phyloP scores from a whole-genome alignment of 306 rosid genomes.

The Trichosanthes truncata region DNA sequence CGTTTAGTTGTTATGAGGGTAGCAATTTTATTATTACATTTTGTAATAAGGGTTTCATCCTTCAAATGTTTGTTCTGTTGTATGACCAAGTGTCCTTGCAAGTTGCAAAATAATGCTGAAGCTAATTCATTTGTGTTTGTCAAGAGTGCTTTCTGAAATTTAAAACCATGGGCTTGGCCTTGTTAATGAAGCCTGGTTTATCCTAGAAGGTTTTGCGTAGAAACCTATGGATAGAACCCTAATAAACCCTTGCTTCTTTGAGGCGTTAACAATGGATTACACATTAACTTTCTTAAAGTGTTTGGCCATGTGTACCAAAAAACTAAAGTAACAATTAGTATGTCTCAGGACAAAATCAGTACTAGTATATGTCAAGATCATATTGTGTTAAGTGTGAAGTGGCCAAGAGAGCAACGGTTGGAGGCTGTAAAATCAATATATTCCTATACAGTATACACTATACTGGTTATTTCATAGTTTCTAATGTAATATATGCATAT shows the following conservation, averaged over 20 bases:
- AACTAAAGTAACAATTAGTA: background rate
- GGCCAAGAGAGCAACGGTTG: background rate
- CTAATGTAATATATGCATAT: background rate
- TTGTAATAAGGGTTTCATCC: background rate
- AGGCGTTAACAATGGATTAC: background rate
- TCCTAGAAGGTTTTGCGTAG: background rate
- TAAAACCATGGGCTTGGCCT: background rate
- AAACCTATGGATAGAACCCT: background rate
- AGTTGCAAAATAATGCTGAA: background rate
- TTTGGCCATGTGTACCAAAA: background rate
- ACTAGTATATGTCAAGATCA: background rate
- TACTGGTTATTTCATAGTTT: background rate
- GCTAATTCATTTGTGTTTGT: background rate
- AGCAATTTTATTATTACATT: background rate
- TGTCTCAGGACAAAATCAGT: background rate
- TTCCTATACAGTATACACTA: background rate
- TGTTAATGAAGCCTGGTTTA: background rate
- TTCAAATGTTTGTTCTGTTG: background rate
- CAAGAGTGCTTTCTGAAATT: background rate
- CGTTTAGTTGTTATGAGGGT: background rate
- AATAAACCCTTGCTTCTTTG: background rate
- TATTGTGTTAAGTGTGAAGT: background rate
- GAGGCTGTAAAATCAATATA: background rate
- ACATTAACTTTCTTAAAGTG: background rate
- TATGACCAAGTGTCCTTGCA: background rate